Conservation (phyloP, 495 filamentous ascomycete genomes). For the Neurospora intermedia region DNA sequence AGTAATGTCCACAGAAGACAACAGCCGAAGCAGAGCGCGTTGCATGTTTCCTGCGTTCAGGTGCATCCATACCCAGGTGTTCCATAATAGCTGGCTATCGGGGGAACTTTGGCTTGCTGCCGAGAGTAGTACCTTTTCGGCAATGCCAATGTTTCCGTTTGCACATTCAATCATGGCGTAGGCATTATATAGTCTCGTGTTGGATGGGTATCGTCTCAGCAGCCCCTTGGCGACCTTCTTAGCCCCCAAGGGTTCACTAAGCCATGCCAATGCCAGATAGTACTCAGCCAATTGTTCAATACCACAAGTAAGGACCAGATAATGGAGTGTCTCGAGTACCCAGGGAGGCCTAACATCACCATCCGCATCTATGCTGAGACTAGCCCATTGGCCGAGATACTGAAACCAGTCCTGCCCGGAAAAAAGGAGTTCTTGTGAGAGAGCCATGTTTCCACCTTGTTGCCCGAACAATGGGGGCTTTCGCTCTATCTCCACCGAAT, state of each 20-base stretch:
- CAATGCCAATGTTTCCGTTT: slow-evolving; percentile 40
- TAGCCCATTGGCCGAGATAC: slow-evolving; percentile 18
- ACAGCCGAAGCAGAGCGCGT: slow-evolving; percentile 18
- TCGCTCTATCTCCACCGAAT: slow-evolving; percentile 6
- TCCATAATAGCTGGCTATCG: slow-evolving; percentile 51
- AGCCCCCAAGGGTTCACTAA: slow-evolving; percentile 42
- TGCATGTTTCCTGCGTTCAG: slow-evolving; percentile 36
- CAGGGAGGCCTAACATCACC: slow-evolving; percentile 33
- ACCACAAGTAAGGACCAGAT: slow-evolving; percentile 34
- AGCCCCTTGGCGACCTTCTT: slow-evolving; percentile 64
- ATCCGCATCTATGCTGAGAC: not conserved
- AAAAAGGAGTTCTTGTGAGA: slow-evolving; percentile 30
- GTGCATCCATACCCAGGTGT: slow-evolving; percentile 61
- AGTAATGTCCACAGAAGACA: slow-evolving; percentile 17
- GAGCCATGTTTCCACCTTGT: slow-evolving; percentile 19
- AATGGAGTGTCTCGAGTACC: slow-evolving; percentile 42
- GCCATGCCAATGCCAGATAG: slow-evolving; percentile 56
- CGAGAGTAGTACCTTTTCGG: slow-evolving; percentile 54
- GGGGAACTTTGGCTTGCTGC: slow-evolving; percentile 25
- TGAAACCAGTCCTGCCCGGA: slow-evolving; percentile 26
- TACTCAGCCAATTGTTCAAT: slow-evolving; percentile 57
- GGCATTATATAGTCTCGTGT: slow-evolving; percentile 61
- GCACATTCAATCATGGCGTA: slow-evolving; percentile 64
- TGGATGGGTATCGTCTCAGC: slow-evolving; percentile 55
- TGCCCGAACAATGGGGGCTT: slow-evolving; percentile 26